A percentile compares a stretch with the other conserved stretches of the same genome.
These are phyloP conservation scores for Xylaria grammica DNA, from an alignment of 495 filamentous ascomycete species.

Conservation along the genomic window DNA sequence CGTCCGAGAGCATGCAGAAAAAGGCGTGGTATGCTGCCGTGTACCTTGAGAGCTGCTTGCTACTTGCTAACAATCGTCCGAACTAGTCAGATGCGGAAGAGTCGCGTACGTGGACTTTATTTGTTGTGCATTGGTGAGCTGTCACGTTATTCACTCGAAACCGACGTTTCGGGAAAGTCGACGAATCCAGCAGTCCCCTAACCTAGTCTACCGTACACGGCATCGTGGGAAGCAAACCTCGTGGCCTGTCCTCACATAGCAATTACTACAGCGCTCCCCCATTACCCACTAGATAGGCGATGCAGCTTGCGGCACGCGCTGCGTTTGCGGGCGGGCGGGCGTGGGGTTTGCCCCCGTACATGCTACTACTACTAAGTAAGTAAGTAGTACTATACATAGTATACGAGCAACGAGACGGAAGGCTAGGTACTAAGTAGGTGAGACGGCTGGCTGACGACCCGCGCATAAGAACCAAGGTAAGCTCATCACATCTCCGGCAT, in stretches of 20 bases:
- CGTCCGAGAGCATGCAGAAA: too few relatives aligned
- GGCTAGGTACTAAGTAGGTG: too few relatives aligned
- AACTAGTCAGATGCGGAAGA: constrained; percentile 9
- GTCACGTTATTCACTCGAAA: constrained; percentile 11
- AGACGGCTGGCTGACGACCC: constrained; percentile 1
- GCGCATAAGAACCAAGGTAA: background rate
- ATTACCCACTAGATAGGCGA: background rate
- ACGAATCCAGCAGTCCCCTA: background rate
- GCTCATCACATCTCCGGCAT: background rate
- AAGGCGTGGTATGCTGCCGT: too few relatives aligned
- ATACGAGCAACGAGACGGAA: background rate
- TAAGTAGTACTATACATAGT: too few relatives aligned
- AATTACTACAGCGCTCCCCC: background rate
- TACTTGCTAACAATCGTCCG: too few relatives aligned
- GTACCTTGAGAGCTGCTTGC: too few relatives aligned
- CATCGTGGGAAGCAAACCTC: background rate
- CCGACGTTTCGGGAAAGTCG: constrained; percentile 5
- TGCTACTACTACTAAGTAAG: too few relatives aligned
- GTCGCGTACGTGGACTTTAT: background rate
- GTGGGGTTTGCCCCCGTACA: background rate
- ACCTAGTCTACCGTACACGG: background rate
- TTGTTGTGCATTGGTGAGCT: constrained; percentile 6
- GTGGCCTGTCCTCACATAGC: background rate
- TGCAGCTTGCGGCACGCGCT: background rate
- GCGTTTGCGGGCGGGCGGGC: constrained; percentile 7